Evolutionary conservation across 371 early-diverging fungal genomes (phyloP).

Genomic region (Mucor mucedo): DNA sequence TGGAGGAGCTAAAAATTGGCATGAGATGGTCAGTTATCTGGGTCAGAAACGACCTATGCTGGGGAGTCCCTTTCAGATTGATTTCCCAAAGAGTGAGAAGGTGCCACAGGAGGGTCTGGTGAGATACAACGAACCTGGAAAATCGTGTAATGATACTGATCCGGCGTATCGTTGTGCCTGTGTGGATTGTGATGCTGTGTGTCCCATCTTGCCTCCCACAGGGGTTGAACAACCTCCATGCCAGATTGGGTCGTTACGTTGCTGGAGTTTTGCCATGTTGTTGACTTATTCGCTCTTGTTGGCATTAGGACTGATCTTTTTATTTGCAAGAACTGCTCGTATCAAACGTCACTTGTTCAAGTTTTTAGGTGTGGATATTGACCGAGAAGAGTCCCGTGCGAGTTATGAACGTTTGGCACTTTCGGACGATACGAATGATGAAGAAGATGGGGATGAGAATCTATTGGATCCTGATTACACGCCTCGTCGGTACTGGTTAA

Average conservation of each 20-base stretch:
- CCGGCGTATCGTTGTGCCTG: constrained; percentile 70
- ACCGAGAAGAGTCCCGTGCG: constrained; percentile 41
- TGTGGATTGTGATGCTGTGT: constrained; percentile 70
- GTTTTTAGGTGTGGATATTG: constrained; percentile 23
- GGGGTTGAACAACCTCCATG: constrained; percentile 59
- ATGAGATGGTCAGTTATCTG: constrained; percentile 70
- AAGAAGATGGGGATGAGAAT: constrained; percentile 41
- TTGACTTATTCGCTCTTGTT: constrained; percentile 56
- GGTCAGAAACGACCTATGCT: constrained; percentile 62
- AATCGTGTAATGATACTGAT: constrained; percentile 66
- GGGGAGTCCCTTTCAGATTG: constrained; percentile 78
- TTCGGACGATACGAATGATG: constrained; percentile 48
- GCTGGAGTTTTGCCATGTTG: constrained; percentile 66
- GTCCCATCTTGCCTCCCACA: constrained; percentile 62
- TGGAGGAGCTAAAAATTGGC: constrained; percentile 74
- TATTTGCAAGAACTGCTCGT: constrained; percentile 26
- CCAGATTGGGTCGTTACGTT: constrained; percentile 51
- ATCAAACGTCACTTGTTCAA: constrained; percentile 25
- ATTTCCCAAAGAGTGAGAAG: constrained; percentile 55
- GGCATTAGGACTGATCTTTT: constrained; percentile 27
- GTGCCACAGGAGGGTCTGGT: constrained; percentile 31
- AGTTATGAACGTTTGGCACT: constrained; percentile 60
- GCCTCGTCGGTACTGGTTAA: constrained; percentile 66
- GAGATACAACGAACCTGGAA: constrained; percentile 49
- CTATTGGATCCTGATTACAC: constrained; percentile 63